These are phyloP conservation scores for Papilionanthe hybrid DNA, from an alignment of 116 monocot genomes.

Conservation along the genomic window DNA sequence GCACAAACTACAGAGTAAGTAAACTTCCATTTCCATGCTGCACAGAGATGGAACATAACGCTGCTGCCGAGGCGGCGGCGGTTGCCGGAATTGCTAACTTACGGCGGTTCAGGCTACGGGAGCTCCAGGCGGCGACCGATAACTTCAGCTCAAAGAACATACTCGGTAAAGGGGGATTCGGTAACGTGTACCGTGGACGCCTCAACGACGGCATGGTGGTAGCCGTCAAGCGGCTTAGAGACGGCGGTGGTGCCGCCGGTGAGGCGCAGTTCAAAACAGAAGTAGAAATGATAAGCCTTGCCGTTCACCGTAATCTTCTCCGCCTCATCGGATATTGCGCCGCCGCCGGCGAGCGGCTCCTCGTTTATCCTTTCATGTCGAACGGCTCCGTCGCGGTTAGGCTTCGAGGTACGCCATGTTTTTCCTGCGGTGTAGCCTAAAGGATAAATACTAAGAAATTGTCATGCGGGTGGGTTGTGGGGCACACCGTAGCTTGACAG, in stretches of 20 bases:
- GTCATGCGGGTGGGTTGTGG: neutral
- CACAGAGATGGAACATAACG: constrained; percentile 9
- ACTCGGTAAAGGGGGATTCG: constrained; percentile 56
- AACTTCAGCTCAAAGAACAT: constrained; percentile 37
- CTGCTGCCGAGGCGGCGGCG: neutral
- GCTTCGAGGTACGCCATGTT: constrained; percentile 48
- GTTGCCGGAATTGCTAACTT: constrained; percentile 51
- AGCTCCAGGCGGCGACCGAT: constrained; percentile 43
- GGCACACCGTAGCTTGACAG: too few relatives aligned
- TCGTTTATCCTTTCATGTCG: constrained; percentile 71
- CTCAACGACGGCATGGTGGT: constrained; percentile 48
- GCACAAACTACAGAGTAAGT: too few relatives aligned
- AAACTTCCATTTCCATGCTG: neutral
- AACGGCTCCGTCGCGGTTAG: constrained; percentile 71
- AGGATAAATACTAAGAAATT: neutral
- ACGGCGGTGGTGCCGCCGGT: constrained; percentile 34
- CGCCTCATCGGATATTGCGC: constrained; percentile 60
- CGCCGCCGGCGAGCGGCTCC: constrained; percentile 47
- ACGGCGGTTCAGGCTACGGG: constrained; percentile 35
- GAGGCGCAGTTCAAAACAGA: constrained; percentile 73
- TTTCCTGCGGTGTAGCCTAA: neutral
- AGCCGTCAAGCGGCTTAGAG: constrained; percentile 69
- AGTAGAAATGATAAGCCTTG: constrained; percentile 76
- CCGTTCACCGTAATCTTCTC: constrained; percentile 68
- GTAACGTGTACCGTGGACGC: constrained; percentile 45